Conservation (phyloP, 176 grass and related monocot genomes). For the Secale cereale region DNA sequence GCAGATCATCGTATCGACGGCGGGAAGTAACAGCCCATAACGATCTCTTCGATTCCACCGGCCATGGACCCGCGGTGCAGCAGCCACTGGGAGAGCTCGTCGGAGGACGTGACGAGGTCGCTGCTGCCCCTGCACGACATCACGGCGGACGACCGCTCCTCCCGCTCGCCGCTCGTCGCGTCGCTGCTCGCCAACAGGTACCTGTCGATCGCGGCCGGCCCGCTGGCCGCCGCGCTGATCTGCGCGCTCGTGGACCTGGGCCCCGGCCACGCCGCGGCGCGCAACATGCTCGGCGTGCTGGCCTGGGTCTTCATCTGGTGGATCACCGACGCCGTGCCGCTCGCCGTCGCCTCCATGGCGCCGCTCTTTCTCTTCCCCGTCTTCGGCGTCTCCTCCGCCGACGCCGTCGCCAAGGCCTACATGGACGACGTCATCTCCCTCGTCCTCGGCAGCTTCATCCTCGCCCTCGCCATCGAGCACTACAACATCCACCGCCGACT, state of each 20-base stretch:
- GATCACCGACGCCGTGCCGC: slow-evolving; percentile 81
- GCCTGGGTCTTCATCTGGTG: slow-evolving; percentile 95
- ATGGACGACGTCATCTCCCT: slow-evolving; percentile 99
- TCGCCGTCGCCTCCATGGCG: slow-evolving; percentile 84
- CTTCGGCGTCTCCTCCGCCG: slow-evolving; percentile 53
- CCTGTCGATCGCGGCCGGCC: slow-evolving; percentile 47
- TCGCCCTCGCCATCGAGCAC: slow-evolving; percentile 87
- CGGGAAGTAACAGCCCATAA: not conserved
- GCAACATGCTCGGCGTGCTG: slow-evolving; percentile 85
- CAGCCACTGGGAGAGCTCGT: slow-evolving; percentile 14
- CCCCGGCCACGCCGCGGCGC: slow-evolving; percentile 14
- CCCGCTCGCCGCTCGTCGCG: not conserved
- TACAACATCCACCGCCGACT: slow-evolving; percentile 92
- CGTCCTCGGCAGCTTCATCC: slow-evolving; percentile 95
- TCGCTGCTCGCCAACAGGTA: slow-evolving; percentile 48
- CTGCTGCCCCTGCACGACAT: slow-evolving; percentile 22
- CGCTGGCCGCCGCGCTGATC: slow-evolving; percentile 43
- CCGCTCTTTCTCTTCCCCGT: slow-evolving; percentile 88
- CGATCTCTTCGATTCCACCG: not conserved
- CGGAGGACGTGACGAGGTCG: slow-evolving; percentile 33
- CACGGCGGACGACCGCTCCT: not conserved
- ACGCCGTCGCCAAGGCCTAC: slow-evolving; percentile 68
- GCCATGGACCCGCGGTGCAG: slow-evolving; percentile 31
- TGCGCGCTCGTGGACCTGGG: slow-evolving; percentile 47
- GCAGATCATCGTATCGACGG: not conserved